A percentile compares a stretch with the other conserved stretches of the same genome.
Conservation (phyloP, 768 basidiomycete species). For the Serendipita sp. region DNA sequence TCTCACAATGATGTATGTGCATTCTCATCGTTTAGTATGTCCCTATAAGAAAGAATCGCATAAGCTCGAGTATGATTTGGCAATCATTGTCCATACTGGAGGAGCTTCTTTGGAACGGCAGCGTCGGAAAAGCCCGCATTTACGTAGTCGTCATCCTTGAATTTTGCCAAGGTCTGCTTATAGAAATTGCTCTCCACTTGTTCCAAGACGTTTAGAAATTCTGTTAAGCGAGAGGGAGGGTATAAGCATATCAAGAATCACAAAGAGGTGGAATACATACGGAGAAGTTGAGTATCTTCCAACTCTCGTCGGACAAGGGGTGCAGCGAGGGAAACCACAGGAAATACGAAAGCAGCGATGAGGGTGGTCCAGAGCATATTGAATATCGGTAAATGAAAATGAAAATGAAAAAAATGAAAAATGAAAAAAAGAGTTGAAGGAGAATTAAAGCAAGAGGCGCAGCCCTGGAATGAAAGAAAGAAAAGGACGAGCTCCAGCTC, state of each 20-base stretch:
- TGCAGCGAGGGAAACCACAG: not conserved
- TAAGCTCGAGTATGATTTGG: not conserved
- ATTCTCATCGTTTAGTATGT: slow-evolving; percentile 45
- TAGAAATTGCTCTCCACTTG: slow-evolving; percentile 62
- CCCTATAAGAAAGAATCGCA: slow-evolving; percentile 10
- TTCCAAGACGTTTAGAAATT: slow-evolving; percentile 62
- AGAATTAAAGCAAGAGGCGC: not conserved
- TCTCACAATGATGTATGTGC: slow-evolving; percentile 28
- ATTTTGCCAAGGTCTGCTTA: slow-evolving; percentile 43
- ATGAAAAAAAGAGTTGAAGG: not conserved
- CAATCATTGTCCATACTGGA: slow-evolving; percentile 20
- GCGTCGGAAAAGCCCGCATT: slow-evolving; percentile 45
- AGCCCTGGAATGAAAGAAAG: slow-evolving; percentile 1
- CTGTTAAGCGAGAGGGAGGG: slow-evolving; percentile 20
- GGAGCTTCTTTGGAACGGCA: slow-evolving; percentile 38
- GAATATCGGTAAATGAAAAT: not conserved
- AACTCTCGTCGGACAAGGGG: not conserved
- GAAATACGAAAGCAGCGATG: not conserved
- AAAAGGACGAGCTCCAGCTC: slow-evolving; percentile 1
- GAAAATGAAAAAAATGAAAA: not conserved
- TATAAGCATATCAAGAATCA: not conserved
- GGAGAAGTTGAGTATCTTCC: not conserved
- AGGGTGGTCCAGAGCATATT: not conserved
- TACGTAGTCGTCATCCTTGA: slow-evolving; percentile 44
- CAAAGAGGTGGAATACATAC: not conserved